phyloP scores from a whole-genome alignment of 2,329 filamentous ascomycete genomes.

The Fusarium chlamydosporum region DNA sequence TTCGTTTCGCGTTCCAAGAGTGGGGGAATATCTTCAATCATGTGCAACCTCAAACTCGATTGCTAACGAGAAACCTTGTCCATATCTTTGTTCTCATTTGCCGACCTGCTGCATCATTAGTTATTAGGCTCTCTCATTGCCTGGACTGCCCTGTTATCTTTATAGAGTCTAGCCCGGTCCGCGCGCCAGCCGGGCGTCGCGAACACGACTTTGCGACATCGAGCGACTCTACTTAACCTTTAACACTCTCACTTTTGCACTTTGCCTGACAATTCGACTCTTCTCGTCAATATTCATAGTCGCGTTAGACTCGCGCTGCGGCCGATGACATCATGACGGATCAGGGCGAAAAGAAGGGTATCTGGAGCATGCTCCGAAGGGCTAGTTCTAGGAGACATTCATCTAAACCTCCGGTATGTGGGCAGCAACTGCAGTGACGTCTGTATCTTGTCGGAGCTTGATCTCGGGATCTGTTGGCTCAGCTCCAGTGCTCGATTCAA shows the following conservation, averaged over 20 bases:
- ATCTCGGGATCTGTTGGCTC: neutral
- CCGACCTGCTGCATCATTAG: slow-evolving; percentile 8
- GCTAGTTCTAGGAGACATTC: slow-evolving; percentile 56
- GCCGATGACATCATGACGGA: slow-evolving; percentile 54
- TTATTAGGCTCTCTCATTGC: slow-evolving; percentile 16
- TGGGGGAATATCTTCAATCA: slow-evolving; percentile 27
- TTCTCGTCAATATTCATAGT: slow-evolving; percentile 23
- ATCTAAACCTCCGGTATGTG: slow-evolving; percentile 45
- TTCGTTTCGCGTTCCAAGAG: slow-evolving; percentile 12
- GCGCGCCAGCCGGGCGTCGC: slow-evolving; percentile 36
- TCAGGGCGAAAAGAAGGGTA: slow-evolving; percentile 58
- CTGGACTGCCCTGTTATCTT: slow-evolving; percentile 23
- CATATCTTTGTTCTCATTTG: slow-evolving; percentile 4
- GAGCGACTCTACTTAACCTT: neutral
- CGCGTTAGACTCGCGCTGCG: slow-evolving; percentile 32
- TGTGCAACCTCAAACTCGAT: slow-evolving; percentile 38
- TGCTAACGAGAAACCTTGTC: slow-evolving; percentile 35
- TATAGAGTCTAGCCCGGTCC: slow-evolving; percentile 15
- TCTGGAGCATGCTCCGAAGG: slow-evolving; percentile 66
- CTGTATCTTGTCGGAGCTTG: neutral
- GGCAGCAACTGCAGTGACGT: neutral
- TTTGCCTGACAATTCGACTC: slow-evolving; percentile 1
- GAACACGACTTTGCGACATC: slow-evolving; percentile 39
- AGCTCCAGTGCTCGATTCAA: slow-evolving; percentile 3
- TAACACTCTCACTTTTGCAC: slow-evolving; percentile 9